Evolutionary conservation across 2,329 filamentous ascomycete genomes (phyloP).

Genomic region (Pestalotiopsis sp.): DNA sequence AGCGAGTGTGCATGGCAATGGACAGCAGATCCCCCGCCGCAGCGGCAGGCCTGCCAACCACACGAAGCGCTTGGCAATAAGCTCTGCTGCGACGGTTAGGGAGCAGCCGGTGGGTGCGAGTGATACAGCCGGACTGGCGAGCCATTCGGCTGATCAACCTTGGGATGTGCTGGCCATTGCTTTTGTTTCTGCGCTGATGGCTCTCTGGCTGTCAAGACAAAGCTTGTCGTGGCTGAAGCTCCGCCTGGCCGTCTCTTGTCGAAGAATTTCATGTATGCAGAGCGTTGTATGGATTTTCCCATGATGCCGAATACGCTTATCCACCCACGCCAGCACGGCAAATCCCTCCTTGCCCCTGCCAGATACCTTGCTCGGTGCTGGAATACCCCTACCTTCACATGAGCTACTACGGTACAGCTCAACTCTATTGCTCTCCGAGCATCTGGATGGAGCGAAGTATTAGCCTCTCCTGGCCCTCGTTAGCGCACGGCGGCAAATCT

Average conservation of each 20-base stretch:
- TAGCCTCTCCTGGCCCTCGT: slow-evolving; percentile 7
- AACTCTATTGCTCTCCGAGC: slow-evolving; percentile 8
- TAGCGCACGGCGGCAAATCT: slow-evolving; percentile 9
- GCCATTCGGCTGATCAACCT: slow-evolving; percentile 14
- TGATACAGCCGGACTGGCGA: slow-evolving; percentile 12
- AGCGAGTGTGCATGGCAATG: slow-evolving; percentile 1
- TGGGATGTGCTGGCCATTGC: background rate
- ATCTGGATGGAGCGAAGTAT: slow-evolving; percentile 8
- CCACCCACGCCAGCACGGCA: background rate
- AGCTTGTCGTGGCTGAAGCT: background rate
- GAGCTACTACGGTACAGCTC: background rate
- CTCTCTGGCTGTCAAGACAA: background rate
- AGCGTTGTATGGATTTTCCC: background rate
- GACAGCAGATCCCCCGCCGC: background rate
- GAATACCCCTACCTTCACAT: background rate
- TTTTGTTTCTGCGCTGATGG: background rate
- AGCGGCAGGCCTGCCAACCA: background rate
- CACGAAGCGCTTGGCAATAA: background rate
- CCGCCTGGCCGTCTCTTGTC: background rate
- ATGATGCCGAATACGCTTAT: background rate
- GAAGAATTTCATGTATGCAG: background rate
- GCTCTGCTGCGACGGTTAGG: background rate
- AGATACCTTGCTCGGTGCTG: background rate
- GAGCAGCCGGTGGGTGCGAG: background rate
- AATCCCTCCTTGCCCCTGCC: background rate